A percentile compares a stretch with the other conserved stretches of the same genome.
Evolutionary conservation across 2,329 filamentous ascomycete species (phyloP).

Genomic region (Zymoseptoria tritici): DNA sequence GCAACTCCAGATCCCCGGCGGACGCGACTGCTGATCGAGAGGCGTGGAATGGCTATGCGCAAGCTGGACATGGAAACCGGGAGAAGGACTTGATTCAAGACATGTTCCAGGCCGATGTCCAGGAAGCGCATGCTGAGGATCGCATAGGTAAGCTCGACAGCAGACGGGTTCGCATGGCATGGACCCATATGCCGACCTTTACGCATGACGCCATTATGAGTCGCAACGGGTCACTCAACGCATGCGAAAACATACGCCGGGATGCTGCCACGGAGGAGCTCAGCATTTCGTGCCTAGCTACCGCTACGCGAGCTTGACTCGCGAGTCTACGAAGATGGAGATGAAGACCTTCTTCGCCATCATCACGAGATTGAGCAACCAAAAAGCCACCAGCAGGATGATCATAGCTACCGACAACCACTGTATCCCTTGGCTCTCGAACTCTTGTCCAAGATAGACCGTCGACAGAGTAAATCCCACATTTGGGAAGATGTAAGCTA

Average conservation of each 20-base stretch:
- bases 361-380: constrained; percentile 44
- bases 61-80: no score
- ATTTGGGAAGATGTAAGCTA: constrained; percentile 57
- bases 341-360: constrained; percentile 45
- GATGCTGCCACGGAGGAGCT: neutral
- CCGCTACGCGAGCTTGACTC: constrained; percentile 12
- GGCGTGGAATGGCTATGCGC: no score
- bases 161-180: neutral
- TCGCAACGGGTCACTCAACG: neutral
- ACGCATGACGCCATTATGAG: neutral
- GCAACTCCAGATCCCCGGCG: neutral
- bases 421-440: constrained; percentile 46
- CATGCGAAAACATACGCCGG: neutral
- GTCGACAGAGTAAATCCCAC: constrained; percentile 55
- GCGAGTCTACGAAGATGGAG: constrained; percentile 17
- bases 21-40: neutral
- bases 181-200: neutral
- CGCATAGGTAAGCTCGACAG: no score
- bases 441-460: constrained; percentile 46
- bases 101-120: no score
- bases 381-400: constrained; percentile 48
- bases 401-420: constrained; percentile 51
- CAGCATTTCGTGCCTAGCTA: neutral
- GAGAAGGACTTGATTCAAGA: no score
- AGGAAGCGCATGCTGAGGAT: no score